phyloP scores from a whole-genome alignment of 2,329 filamentous ascomycete species.

The Penicillium sp. region DNA sequence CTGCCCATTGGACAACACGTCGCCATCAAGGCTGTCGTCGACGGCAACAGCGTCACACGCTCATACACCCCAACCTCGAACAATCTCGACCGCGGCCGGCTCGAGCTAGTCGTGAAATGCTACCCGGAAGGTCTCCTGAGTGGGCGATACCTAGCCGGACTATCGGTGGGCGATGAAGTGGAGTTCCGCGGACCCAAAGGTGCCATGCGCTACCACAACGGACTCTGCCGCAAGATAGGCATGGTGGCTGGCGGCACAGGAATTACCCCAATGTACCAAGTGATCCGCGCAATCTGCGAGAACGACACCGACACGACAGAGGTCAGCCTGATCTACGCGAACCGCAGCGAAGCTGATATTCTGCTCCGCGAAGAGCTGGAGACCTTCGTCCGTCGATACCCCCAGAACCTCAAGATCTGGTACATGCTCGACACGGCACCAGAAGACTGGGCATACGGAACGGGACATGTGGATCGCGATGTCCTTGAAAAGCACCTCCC shows the following conservation, averaged over 20 bases:
- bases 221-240: conserved; percentile 35
- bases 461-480: conserved; percentile 45
- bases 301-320: conserved; percentile 59
- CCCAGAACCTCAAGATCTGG: conserved; percentile 52
- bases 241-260: conserved; percentile 44
- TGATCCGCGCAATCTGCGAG: conserved; percentile 65
- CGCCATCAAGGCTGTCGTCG: conserved; percentile 51
- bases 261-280: conserved; percentile 58
- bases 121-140: conserved; percentile 13
- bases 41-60: conserved; percentile 49
- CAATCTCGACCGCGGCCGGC: conserved; percentile 31
- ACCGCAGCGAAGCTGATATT: conserved; percentile 61
- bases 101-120: conserved; percentile 38
- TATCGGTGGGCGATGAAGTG: conserved; percentile 34
- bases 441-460: conserved; percentile 47
- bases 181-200: conserved; percentile 41
- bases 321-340: conserved; percentile 61
- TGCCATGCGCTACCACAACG: conserved; percentile 30
- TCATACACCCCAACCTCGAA: conserved; percentile 55
- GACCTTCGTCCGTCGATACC: conserved; percentile 39
- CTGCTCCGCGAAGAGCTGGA: conserved; percentile 60
- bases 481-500: conserved; percentile 53
- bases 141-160: conserved; percentile 17
- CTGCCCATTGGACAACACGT: conserved; percentile 61
- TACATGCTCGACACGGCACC: conserved; percentile 51